phyloP scores from a whole-genome alignment of 768 basidiomycete species.

The Coprinellus micaceus region DNA sequence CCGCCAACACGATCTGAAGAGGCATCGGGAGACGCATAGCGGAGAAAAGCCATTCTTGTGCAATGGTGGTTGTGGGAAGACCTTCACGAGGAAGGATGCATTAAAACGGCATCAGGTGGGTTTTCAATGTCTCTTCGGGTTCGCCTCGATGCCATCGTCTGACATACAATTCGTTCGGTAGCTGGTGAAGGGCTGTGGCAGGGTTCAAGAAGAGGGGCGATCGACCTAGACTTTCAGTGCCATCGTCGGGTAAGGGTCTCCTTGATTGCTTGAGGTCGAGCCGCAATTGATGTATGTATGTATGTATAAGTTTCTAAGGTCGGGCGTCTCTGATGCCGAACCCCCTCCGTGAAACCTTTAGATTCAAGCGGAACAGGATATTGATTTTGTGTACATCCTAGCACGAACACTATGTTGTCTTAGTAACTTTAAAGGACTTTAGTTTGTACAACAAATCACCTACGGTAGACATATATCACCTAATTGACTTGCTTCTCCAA shows the following conservation, averaged over 20 bases:
- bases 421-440: background rate
- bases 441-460: slow-evolving; percentile 1
- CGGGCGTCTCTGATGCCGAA: too few relatives aligned
- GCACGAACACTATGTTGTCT: background rate
- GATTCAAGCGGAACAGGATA: background rate
- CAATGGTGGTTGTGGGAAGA: slow-evolving; percentile 83
- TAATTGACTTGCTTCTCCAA: slow-evolving; percentile 48
- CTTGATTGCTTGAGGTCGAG: background rate
- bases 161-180: slow-evolving; percentile 20
- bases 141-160: slow-evolving; percentile 11
- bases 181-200: slow-evolving; percentile 79
- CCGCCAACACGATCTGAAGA: slow-evolving; percentile 80
- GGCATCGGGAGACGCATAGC: slow-evolving; percentile 80
- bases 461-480: background rate
- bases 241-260: background rate
- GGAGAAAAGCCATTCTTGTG: slow-evolving; percentile 83
- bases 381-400: background rate
- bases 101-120: slow-evolving; percentile 81
- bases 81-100: slow-evolving; percentile 84
- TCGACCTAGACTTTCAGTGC: slow-evolving; percentile 15
- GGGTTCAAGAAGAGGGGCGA: slow-evolving; percentile 56
- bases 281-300: background rate
- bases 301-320: too few relatives aligned
- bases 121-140: too few relatives aligned
- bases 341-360: background rate